phyloP scores from a whole-genome alignment of 345 rosid species.

The Pistacia atlantica region DNA sequence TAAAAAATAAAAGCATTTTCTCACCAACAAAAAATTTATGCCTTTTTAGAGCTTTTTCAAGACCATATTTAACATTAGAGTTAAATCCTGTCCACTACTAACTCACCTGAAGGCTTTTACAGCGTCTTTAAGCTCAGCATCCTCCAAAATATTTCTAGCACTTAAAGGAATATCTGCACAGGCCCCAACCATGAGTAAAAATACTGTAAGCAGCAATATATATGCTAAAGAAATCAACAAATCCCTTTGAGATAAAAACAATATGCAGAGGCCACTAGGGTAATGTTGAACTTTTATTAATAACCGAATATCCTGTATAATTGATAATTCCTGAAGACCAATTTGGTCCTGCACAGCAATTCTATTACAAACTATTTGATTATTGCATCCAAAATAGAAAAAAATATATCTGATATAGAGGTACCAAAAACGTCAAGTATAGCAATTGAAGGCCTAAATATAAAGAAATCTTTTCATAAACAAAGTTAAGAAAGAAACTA shows the following conservation, averaged over 20 bases:
- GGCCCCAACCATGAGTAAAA: conserved; percentile 17
- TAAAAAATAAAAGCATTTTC: too few relatives aligned
- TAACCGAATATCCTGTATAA: background rate
- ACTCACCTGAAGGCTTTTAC: conserved; percentile 84
- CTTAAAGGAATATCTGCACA: conserved; percentile 72
- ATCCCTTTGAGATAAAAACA: conserved; percentile 3
- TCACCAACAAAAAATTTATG: background rate
- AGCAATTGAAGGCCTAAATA: background rate
- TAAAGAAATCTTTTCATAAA: background rate
- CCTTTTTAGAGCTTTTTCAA: background rate
- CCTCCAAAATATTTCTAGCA: conserved; percentile 90
- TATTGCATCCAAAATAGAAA: background rate
- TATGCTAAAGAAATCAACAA: conserved; percentile 7
- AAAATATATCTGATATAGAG: background rate
- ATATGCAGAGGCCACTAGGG: background rate
- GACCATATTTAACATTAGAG: background rate
- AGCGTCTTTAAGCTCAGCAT: conserved; percentile 79
- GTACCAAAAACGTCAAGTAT: background rate
- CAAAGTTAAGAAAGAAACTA: background rate
- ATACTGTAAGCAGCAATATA: conserved; percentile 1
- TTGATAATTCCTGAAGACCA: background rate
- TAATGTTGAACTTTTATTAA: background rate
- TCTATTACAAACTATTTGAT: background rate
- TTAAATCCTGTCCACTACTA: background rate
- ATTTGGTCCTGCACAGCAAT: background rate